Conservation (phyloP, 148 eudicot species). For the Tetragonia tetragonoides region DNA sequence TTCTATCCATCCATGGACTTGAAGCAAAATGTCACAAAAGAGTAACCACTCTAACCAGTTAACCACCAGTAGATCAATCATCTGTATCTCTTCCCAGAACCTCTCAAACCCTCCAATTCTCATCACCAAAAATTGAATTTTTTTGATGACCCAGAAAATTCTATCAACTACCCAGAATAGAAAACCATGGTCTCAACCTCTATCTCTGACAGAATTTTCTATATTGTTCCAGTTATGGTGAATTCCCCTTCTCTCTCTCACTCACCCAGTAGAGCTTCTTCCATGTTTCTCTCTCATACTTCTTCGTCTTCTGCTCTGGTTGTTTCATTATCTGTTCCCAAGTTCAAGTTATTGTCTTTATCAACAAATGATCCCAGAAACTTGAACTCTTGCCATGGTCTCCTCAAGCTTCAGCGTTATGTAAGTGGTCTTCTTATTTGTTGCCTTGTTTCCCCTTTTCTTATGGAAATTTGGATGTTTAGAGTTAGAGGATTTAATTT, state of each 20-base stretch:
- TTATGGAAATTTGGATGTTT: neutral
- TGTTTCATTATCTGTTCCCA: slow-evolving; percentile 30
- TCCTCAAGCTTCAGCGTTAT: slow-evolving; percentile 23
- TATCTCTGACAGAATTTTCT: slow-evolving; percentile 16
- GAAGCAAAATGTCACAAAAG: neutral
- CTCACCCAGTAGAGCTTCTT: slow-evolving; percentile 5
- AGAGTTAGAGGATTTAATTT: neutral
- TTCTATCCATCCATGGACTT: slow-evolving; percentile 9
- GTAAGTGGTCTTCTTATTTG: slow-evolving; percentile 24
- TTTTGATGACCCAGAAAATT: slow-evolving; percentile 2
- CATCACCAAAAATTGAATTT: neutral
- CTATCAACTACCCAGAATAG: slow-evolving; percentile 2
- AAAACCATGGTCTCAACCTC: slow-evolving; percentile 23
- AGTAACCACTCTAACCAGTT: neutral
- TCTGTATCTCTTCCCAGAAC: neutral
- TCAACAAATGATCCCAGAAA: slow-evolving; percentile 22
- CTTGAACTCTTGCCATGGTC: slow-evolving; percentile 18
- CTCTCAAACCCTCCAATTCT: neutral
- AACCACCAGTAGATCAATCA: slow-evolving; percentile 2
- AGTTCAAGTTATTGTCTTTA: slow-evolving; percentile 14
- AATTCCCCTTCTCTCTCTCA: slow-evolving; percentile 14
- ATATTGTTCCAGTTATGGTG: slow-evolving; percentile 16
- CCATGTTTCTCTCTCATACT: slow-evolving; percentile 13
- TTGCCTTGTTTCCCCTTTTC: neutral
- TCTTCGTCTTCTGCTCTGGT: slow-evolving; percentile 5